phyloP scores from a whole-genome alignment of 345 rosid species.

The Aquilaria malaccensis region DNA sequence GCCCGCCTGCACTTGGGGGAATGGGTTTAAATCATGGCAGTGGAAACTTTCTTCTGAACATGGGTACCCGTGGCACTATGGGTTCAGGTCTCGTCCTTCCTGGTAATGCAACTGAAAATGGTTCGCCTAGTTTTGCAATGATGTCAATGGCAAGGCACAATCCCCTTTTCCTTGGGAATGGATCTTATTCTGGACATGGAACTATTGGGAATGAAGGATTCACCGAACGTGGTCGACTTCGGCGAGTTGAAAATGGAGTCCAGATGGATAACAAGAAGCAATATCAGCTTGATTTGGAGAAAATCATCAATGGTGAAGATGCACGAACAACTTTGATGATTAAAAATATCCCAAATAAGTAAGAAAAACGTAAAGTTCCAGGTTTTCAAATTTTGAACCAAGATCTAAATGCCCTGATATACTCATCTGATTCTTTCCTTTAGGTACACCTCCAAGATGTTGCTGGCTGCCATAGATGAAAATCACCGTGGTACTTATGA shows the following conservation, averaged over 20 bases:
- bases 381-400: background rate
- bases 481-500: constrained; percentile 79
- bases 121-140: constrained; percentile 51
- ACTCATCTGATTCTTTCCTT: constrained; percentile 12
- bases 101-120: constrained; percentile 40
- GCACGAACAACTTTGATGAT: constrained; percentile 86
- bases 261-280: constrained; percentile 55
- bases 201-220: constrained; percentile 38
- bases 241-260: constrained; percentile 35
- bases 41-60: constrained; percentile 40
- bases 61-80: constrained; percentile 33
- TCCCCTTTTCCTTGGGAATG: constrained; percentile 40
- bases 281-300: constrained; percentile 81
- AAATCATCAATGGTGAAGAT: constrained; percentile 63
- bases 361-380: constrained; percentile 19
- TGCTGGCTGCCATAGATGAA: constrained; percentile 89
- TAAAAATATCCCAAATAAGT: constrained; percentile 96
- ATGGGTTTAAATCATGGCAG: constrained; percentile 32
- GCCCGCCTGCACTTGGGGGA: constrained; percentile 39
- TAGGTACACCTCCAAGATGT: constrained; percentile 97
- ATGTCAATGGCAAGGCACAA: constrained; percentile 44
- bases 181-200: constrained; percentile 45
- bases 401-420: constrained; percentile 10
- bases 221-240: constrained; percentile 38
- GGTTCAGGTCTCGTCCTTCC: constrained; percentile 32